Percentiles rank a stretch among this genome's conserved stretches.
Evolutionary conservation across 2,329 filamentous ascomycete genomes (phyloP).

Genomic region (Bipolaris bicolor): DNA sequence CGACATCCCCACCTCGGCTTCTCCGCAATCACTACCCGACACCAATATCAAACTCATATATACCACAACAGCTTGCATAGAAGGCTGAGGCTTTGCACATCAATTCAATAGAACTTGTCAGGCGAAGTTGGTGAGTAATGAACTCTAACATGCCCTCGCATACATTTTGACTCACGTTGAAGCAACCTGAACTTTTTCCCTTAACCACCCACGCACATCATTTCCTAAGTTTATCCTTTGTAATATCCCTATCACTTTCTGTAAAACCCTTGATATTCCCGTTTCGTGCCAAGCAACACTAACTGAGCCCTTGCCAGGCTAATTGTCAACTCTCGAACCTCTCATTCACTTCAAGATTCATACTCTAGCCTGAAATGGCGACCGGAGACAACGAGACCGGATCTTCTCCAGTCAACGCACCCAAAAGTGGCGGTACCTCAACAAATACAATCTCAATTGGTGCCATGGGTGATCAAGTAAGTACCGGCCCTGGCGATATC

Average conservation of each 20-base stretch:
- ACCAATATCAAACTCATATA: background rate
- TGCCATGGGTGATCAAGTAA: background rate
- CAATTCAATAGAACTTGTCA: background rate
- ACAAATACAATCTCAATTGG: background rate
- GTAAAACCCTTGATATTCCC: too few relatives aligned
- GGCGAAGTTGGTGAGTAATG: background rate
- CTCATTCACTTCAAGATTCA: background rate
- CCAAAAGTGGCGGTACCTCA: background rate
- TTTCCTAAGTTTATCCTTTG: too few relatives aligned
- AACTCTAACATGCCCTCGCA: background rate
- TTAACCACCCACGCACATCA: too few relatives aligned
- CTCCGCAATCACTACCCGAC: background rate
- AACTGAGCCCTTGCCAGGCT: background rate
- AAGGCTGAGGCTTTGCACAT: background rate
- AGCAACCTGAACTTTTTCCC: too few relatives aligned
- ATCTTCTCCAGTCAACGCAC: background rate
- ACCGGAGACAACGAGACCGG: background rate
- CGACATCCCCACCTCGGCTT: slow-evolving; percentile 8
- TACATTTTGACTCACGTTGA: too few relatives aligned
- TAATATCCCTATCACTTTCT: too few relatives aligned
- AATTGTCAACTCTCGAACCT: background rate
- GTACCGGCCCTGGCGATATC: background rate
- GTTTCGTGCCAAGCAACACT: too few relatives aligned
- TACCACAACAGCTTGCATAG: background rate
- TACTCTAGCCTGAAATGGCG: background rate